Evolutionary conservation across 768 basidiomycete genomes (phyloP).

Genomic region (Lactarius pseudohatsudake): DNA sequence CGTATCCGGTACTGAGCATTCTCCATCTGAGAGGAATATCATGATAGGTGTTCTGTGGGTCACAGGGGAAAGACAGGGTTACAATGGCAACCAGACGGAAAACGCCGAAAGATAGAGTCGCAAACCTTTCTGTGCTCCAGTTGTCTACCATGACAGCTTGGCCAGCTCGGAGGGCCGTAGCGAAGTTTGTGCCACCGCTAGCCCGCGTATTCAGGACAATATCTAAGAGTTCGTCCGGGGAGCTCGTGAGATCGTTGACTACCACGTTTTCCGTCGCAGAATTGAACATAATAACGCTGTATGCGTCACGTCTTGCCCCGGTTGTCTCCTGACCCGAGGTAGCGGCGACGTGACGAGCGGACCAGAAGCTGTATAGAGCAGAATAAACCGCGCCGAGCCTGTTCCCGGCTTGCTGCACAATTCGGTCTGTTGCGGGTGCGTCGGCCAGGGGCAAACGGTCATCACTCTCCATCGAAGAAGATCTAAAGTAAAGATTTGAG

Average conservation of each 20-base stretch:
- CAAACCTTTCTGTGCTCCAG: slow-evolving; percentile 53
- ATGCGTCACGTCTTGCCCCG: neutral
- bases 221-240: neutral
- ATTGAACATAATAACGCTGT: neutral
- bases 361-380: neutral
- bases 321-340: neutral
- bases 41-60: neutral
- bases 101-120: slow-evolving; percentile 25
- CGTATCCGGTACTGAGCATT: slow-evolving; percentile 32
- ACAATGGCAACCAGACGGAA: neutral
- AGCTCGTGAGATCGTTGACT: neutral
- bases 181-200: slow-evolving; percentile 45
- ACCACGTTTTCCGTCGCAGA: neutral
- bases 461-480: slow-evolving; percentile 30
- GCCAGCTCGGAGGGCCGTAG: slow-evolving; percentile 40
- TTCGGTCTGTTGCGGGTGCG: neutral
- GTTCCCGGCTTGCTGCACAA: neutral
- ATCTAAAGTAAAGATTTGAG: neutral
- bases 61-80: neutral
- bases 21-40: slow-evolving; percentile 1
- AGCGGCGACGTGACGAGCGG: neutral
- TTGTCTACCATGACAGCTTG: slow-evolving; percentile 42
- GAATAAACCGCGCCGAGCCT: neutral
- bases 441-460: slow-evolving; percentile 36
- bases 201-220: slow-evolving; percentile 28